These are phyloP conservation scores for Talaromyces thailandensis DNA, from an alignment of 495 filamentous ascomycete species.

Conservation along the genomic window DNA sequence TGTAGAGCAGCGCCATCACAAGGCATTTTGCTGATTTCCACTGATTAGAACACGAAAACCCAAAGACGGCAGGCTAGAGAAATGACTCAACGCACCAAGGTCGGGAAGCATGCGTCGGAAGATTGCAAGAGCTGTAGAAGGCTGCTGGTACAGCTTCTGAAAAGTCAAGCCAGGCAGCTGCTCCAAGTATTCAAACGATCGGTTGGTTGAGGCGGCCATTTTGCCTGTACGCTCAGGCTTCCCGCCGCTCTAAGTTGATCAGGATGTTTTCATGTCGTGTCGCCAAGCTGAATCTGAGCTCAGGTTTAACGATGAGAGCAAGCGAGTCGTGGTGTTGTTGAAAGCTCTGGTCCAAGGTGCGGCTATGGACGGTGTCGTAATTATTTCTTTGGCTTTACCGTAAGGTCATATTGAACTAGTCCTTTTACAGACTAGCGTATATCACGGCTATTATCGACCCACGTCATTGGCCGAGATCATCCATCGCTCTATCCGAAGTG, in stretches of 20 bases:
- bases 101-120: slow-evolving; percentile 96
- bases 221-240: slow-evolving; percentile 15
- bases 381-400: background rate
- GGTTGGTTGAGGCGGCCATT: slow-evolving; percentile 63
- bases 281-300: background rate
- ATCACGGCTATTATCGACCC: background rate
- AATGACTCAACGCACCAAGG: slow-evolving; percentile 50
- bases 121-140: slow-evolving; percentile 88
- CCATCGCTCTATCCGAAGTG: background rate
- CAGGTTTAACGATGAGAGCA: background rate
- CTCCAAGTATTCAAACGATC: slow-evolving; percentile 78
- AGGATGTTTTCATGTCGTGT: slow-evolving; percentile 4
- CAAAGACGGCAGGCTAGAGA: background rate
- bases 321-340: background rate
- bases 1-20: slow-evolving; percentile 89
- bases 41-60: slow-evolving; percentile 13
- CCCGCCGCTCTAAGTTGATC: slow-evolving; percentile 2
- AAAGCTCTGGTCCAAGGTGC: background rate
- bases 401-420: background rate
- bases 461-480: background rate
- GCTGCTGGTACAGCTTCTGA: slow-evolving; percentile 84
- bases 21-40: slow-evolving; percentile 70
- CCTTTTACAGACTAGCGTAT: background rate
- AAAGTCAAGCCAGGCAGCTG: slow-evolving; percentile 82
- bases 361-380: background rate